phyloP scores from a whole-genome alignment of 1,284 basidiomycete genomes.

The Pholiota adiposa region DNA sequence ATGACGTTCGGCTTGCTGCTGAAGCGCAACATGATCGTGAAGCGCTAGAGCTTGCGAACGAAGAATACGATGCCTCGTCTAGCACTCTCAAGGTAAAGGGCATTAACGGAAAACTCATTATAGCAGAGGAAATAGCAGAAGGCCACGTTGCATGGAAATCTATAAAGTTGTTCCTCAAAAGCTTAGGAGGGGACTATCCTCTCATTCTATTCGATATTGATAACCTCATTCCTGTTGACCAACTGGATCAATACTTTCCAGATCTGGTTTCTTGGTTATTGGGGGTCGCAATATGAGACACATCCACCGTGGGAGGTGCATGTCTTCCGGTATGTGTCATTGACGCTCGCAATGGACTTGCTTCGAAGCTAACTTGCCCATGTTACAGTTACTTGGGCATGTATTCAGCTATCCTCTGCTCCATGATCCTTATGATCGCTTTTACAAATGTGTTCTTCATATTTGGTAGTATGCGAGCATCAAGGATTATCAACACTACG shows the following conservation, averaged over 20 bases:
- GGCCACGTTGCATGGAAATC: conserved; percentile 46
- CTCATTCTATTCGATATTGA: conserved; percentile 30
- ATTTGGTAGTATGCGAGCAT: conserved; percentile 47
- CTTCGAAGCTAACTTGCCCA: background rate
- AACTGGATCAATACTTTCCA: conserved; percentile 37
- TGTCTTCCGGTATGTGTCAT: conserved; percentile 33
- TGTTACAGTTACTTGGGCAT: conserved; percentile 17
- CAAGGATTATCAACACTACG: conserved; percentile 44
- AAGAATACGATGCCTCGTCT: background rate
- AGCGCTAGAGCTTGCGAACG: background rate
- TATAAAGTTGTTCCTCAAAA: conserved; percentile 33
- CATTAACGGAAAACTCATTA: conserved; percentile 46
- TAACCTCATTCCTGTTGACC: conserved; percentile 26
- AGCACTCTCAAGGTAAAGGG: conserved; percentile 37
- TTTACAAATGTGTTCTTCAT: conserved; percentile 39
- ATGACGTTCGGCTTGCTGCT: background rate
- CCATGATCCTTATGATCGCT: conserved; percentile 31
- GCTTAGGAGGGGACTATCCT: conserved; percentile 31
- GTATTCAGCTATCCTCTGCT: conserved; percentile 14
- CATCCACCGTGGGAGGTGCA: conserved; percentile 32
- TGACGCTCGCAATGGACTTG: background rate
- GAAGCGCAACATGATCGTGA: background rate
- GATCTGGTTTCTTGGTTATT: conserved; percentile 56
- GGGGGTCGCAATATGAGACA: conserved; percentile 51
- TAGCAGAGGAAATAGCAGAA: conserved; percentile 60